phyloP scores from a whole-genome alignment of 1,284 basidiomycete species.

The Mycena sp. region DNA sequence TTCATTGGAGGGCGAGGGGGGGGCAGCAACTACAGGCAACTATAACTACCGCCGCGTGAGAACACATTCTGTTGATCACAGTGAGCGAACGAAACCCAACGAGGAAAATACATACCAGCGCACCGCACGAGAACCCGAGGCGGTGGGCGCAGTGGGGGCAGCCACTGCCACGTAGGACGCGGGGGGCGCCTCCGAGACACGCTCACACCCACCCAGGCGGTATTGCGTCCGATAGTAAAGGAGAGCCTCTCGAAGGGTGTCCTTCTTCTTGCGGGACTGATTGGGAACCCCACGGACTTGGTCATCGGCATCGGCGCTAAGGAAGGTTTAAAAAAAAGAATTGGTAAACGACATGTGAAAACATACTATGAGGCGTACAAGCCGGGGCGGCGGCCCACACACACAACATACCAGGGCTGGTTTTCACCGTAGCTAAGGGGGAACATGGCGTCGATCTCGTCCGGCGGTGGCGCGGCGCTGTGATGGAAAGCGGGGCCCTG shows the following conservation, averaged over 20 bases:
- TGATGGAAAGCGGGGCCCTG: background rate
- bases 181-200: background rate
- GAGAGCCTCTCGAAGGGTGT: slow-evolving; percentile 6
- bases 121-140: no score
- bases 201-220: no score
- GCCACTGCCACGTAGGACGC: background rate
- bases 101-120: background rate
- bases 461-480: background rate
- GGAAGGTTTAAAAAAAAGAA: background rate
- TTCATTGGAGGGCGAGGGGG: no score
- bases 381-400: slow-evolving; percentile 26
- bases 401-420: slow-evolving; percentile 13
- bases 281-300: slow-evolving; percentile 5
- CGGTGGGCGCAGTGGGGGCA: no score
- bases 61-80: no score
- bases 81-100: no score
- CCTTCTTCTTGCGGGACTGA: background rate
- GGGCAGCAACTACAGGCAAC: no score
- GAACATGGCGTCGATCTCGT: background rate
- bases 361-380: slow-evolving; percentile 10
- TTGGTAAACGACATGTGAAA: no score
- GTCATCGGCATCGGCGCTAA: background rate
- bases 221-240: background rate
- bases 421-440: background rate
- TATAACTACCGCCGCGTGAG: no score